These are phyloP conservation scores for Phytophthora ohioensis DNA, from an alignment of 352 stramenopile genomes.

Conservation along the genomic window DNA sequence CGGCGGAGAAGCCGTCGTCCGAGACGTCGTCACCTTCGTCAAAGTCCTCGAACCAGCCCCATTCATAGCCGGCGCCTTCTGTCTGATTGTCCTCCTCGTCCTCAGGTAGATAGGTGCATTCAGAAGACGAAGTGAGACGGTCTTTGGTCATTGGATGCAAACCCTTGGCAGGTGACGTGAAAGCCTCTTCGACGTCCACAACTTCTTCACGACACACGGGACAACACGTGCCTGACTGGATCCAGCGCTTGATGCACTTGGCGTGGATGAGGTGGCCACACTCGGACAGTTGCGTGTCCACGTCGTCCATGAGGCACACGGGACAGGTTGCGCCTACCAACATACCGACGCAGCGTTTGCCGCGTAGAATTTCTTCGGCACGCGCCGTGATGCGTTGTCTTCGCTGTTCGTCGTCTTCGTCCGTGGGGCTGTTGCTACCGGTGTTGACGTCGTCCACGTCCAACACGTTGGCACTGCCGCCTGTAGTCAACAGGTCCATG, in stretches of 20 bases:
- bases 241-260: conserved; percentile 84
- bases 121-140: conserved; percentile 49
- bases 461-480: conserved; percentile 46
- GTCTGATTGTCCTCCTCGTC: conserved; percentile 50
- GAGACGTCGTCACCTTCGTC: conserved; percentile 57
- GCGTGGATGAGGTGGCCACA: conserved; percentile 78
- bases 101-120: conserved; percentile 51
- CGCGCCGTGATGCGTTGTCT: conserved; percentile 58
- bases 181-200: conserved; percentile 61
- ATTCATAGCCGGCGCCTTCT: conserved; percentile 55
- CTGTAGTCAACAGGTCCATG: conserved; percentile 21
- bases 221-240: conserved; percentile 71
- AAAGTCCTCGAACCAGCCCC: conserved; percentile 89
- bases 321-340: conserved; percentile 71
- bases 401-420: conserved; percentile 42
- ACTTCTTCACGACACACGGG: conserved; percentile 75
- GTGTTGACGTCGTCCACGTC: conserved; percentile 39
- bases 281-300: conserved; percentile 71
- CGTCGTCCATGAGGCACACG: conserved; percentile 76
- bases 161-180: conserved; percentile 44
- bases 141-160: conserved; percentile 63
- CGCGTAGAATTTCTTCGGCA: conserved; percentile 69
- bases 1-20: conserved; percentile 22
- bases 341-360: conserved; percentile 73
- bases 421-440: conserved; percentile 16